These are phyloP conservation scores for Metschnikowia cerradonensis DNA, from an alignment of 805 yeast genomes.

Conservation along the genomic window DNA sequence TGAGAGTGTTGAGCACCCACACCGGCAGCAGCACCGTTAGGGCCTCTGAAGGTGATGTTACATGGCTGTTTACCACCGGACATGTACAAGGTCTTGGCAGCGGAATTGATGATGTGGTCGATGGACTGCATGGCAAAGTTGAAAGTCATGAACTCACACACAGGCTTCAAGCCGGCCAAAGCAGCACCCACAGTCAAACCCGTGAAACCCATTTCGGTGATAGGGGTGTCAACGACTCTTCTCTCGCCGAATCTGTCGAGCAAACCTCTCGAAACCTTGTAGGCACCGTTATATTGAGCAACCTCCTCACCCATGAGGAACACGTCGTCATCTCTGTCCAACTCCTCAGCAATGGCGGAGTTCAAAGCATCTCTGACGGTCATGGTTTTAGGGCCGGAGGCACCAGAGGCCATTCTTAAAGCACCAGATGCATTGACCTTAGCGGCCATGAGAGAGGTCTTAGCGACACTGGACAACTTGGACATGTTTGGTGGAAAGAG, in stretches of 20 bases:
- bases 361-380: constrained; percentile 97
- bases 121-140: constrained; percentile 99
- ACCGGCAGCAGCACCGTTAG: constrained; percentile 99
- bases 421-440: constrained; percentile 22
- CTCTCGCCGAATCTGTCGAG: constrained; percentile 93
- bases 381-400: constrained; percentile 55
- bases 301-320: constrained; percentile 99
- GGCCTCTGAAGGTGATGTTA: constrained; percentile 97
- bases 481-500: constrained; percentile 16
- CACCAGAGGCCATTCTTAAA: constrained; percentile 42
- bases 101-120: constrained; percentile 97
- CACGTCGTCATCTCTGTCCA: constrained; percentile 91
- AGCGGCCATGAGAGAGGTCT: constrained; percentile 40
- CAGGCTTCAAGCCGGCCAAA: constrained; percentile 92
- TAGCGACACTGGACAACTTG: constrained; percentile 36
- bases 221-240: constrained; percentile 93
- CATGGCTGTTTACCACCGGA: constrained; percentile 98
- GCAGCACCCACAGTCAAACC: constrained; percentile 95
- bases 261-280: constrained; percentile 92
- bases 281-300: constrained; percentile 98
- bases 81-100: constrained; percentile 98
- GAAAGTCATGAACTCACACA: constrained; percentile 98
- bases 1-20: constrained; percentile 99
- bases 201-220: constrained; percentile 98
- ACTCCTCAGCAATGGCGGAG: constrained; percentile 92